These are phyloP conservation scores for Kodamaea hsintzibuensis DNA, from an alignment of 805 yeast genomes.

Conservation along the genomic window DNA sequence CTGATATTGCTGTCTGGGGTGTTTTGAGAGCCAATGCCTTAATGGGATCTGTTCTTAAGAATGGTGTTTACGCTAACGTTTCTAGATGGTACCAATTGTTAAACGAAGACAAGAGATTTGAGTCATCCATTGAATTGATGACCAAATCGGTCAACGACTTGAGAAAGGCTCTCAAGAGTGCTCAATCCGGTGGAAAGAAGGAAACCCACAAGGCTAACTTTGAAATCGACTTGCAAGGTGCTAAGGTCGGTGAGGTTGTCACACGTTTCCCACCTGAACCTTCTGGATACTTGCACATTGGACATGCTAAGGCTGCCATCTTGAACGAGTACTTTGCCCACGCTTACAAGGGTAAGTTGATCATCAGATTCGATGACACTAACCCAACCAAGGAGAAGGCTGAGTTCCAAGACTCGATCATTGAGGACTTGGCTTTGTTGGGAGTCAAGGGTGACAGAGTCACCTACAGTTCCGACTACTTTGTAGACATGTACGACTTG, in stretches of 20 bases:
- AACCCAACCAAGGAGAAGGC: conserved; percentile 95
- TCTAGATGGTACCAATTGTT: conserved; percentile 90
- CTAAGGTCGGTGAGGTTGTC: conserved; percentile 91
- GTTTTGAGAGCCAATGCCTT: conserved; percentile 89
- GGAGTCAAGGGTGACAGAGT: conserved; percentile 91
- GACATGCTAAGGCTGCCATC: conserved; percentile 98
- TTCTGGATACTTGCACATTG: conserved; percentile 97
- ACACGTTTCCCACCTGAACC: conserved; percentile 99
- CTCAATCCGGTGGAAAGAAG: conserved; percentile 50
- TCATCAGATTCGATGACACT: conserved; percentile 96
- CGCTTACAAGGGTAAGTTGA: conserved; percentile 92
- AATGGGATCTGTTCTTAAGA: conserved; percentile 87
- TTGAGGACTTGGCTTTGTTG: conserved; percentile 86
- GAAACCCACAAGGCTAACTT: conserved; percentile 92
- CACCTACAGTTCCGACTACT: conserved; percentile 92
- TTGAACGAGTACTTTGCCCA: conserved; percentile 96
- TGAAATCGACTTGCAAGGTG: conserved; percentile 90
- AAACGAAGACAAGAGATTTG: conserved; percentile 67
- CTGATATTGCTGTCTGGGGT: conserved; percentile 93
- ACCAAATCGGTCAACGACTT: conserved; percentile 70
- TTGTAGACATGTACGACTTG: conserved; percentile 84
- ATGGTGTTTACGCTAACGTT: conserved; percentile 78
- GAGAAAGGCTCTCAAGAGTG: conserved; percentile 62
- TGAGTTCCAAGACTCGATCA: conserved; percentile 91
- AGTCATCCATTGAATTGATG: conserved; percentile 65